Evolutionary conservation across 169 alveolate genomes (phyloP).

Genomic region (Cryptosporidium baileyi): DNA sequence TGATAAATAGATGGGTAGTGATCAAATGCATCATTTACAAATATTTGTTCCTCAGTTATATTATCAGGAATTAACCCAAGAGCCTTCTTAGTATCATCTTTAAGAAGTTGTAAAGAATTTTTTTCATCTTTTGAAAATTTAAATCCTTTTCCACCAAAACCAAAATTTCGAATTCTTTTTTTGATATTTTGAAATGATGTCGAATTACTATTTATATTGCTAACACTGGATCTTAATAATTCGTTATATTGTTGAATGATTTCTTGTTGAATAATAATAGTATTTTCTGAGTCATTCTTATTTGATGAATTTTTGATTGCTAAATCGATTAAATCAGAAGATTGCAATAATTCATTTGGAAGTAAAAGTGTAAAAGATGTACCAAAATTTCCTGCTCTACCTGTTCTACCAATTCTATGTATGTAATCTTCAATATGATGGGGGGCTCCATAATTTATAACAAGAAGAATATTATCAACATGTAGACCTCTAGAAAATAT

Average conservation of each 20-base stretch:
- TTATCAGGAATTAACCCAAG: constrained; percentile 66
- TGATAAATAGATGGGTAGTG: background rate
- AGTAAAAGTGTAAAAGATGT: constrained; percentile 95
- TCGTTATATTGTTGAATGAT: constrained; percentile 5
- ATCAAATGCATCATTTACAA: background rate
- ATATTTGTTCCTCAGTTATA: constrained; percentile 13
- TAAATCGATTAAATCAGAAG: constrained; percentile 55
- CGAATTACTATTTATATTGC: background rate
- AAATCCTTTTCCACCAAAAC: constrained; percentile 67
- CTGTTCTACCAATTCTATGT: constrained; percentile 99
- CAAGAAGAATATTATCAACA: constrained; percentile 92
- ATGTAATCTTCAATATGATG: constrained; percentile 99
- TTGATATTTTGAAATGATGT: background rate
- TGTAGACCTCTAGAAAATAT: constrained; percentile 99
- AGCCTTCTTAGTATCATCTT: constrained; percentile 65
- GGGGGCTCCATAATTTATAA: constrained; percentile 96
- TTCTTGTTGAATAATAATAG: background rate
- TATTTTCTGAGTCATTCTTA: background rate
- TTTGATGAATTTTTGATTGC: constrained; percentile 14
- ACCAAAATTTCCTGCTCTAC: constrained; percentile 98
- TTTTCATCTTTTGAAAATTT: constrained; percentile 62
- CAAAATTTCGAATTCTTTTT: constrained; percentile 44
- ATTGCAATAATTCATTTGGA: constrained; percentile 82
- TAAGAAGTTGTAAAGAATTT: constrained; percentile 46
- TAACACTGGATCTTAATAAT: background rate